Evolutionary conservation across 2,329 filamentous ascomycete species (phyloP).

Genomic region (Coniosporium tulheliwenetii): DNA sequence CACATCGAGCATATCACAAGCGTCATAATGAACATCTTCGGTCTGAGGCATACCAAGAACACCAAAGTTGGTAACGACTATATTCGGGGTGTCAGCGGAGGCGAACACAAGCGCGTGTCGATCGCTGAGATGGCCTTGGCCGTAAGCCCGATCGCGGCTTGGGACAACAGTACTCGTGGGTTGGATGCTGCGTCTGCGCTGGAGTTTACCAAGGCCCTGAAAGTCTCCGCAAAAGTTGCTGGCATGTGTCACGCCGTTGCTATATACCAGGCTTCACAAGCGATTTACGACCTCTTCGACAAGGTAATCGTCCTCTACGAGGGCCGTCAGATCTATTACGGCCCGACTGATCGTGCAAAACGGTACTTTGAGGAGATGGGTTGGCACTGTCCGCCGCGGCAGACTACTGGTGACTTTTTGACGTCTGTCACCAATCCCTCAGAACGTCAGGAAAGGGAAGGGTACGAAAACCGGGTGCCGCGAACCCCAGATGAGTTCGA

Average conservation of each 20-base stretch:
- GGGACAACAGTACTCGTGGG: slow-evolving; percentile 34
- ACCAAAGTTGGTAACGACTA: slow-evolving; percentile 43
- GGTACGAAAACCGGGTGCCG: slow-evolving; percentile 46
- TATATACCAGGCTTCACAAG: slow-evolving; percentile 37
- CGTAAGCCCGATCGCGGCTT: slow-evolving; percentile 22
- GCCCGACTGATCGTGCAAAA: slow-evolving; percentile 42
- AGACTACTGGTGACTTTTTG: slow-evolving; percentile 55
- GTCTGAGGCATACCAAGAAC: slow-evolving; percentile 37
- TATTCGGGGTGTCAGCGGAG: slow-evolving; percentile 45
- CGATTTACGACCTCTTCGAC: slow-evolving; percentile 53
- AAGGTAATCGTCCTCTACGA: slow-evolving; percentile 62
- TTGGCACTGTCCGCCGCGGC: slow-evolving; percentile 49
- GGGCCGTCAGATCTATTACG: slow-evolving; percentile 64
- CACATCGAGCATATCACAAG: slow-evolving; percentile 30
- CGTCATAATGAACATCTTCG: slow-evolving; percentile 38
- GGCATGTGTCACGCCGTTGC: slow-evolving; percentile 38
- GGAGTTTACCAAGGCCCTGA: slow-evolving; percentile 39
- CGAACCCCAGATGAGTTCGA: slow-evolving; percentile 57
- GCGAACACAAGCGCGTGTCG: slow-evolving; percentile 43
- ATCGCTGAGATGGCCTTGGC: slow-evolving; percentile 38
- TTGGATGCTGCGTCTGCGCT: slow-evolving; percentile 42
- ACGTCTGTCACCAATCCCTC: slow-evolving; percentile 51
- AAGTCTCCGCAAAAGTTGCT: slow-evolving; percentile 32
- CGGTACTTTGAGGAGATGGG: slow-evolving; percentile 54
- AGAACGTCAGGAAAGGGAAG: slow-evolving; percentile 39